Conservation (phyloP, 23 red algal species). For the Gracilariopsis chorda region DNA sequence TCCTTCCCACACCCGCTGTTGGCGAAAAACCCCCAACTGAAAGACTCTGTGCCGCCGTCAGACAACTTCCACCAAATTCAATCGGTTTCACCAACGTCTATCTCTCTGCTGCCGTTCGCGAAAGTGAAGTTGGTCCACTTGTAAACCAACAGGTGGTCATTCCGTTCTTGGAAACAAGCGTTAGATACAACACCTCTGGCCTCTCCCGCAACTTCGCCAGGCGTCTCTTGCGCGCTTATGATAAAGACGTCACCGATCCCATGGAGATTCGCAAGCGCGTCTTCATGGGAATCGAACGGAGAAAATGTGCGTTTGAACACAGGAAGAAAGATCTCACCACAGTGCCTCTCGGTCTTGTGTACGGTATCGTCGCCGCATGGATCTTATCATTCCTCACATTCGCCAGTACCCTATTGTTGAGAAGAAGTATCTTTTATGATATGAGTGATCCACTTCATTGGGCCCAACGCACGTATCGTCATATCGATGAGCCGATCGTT, state of each 20-base stretch:
- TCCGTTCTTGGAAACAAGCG: background rate
- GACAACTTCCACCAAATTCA: too few species aligned
- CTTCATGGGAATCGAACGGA: background rate
- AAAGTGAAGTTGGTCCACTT: background rate
- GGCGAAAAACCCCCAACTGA: too few species aligned
- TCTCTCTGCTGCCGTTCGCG: background rate
- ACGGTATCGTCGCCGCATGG: background rate
- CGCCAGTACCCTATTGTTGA: background rate
- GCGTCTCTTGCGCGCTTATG: background rate
- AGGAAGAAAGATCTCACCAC: background rate
- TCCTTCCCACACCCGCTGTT: background rate
- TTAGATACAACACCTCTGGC: background rate
- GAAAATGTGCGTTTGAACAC: background rate
- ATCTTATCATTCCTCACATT: background rate
- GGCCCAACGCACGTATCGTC: background rate
- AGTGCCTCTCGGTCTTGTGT: background rate
- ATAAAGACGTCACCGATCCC: background rate
- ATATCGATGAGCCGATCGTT: background rate
- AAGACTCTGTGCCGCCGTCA: too few species aligned
- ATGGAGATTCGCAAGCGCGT: background rate
- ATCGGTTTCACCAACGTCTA: too few species aligned
- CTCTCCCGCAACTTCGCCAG: background rate
- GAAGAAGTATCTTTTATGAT: background rate
- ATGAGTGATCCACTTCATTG: conserved; percentile 4
- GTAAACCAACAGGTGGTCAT: background rate